These are phyloP conservation scores for Smittium mucronatum DNA, from an alignment of 371 early-diverging fungal species.

Conservation along the genomic window DNA sequence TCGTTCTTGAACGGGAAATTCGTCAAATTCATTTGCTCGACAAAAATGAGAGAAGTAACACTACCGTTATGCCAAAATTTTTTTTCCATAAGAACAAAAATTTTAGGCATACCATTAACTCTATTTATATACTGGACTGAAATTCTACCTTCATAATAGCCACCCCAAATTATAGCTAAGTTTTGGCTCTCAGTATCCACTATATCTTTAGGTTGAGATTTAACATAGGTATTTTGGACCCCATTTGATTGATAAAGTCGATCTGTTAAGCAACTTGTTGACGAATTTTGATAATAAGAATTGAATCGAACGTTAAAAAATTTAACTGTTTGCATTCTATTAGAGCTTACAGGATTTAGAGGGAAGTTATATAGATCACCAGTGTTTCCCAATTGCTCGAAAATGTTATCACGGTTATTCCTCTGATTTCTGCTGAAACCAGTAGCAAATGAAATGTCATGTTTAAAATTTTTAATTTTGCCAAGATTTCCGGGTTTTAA, in stretches of 20 bases:
- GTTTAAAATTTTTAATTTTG: neutral
- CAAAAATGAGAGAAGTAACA: slow-evolving; percentile 1
- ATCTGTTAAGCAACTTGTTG: too few species aligned
- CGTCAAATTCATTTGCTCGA: neutral
- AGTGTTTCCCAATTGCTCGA: neutral
- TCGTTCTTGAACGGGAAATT: neutral
- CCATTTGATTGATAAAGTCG: neutral
- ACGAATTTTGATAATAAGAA: neutral
- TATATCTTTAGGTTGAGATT: neutral
- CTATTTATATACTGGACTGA: slow-evolving; percentile 1
- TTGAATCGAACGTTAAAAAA: neutral
- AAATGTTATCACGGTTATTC: neutral
- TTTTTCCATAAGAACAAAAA: neutral
- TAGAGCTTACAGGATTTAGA: neutral
- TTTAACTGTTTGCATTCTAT: slow-evolving; percentile 3
- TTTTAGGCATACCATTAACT: neutral
- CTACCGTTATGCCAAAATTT: slow-evolving; percentile 10
- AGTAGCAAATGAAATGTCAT: neutral
- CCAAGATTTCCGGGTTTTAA: neutral
- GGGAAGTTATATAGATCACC: neutral
- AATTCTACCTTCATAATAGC: neutral
- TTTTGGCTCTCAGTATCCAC: too few species aligned
- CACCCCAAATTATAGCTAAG: slow-evolving; percentile 11
- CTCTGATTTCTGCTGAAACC: neutral
- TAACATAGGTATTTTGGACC: neutral